Percentiles rank a stretch among this genome's conserved stretches.
phyloP scores from a whole-genome alignment of 2,329 filamentous ascomycete genomes.

The Fusarium sp. region DNA sequence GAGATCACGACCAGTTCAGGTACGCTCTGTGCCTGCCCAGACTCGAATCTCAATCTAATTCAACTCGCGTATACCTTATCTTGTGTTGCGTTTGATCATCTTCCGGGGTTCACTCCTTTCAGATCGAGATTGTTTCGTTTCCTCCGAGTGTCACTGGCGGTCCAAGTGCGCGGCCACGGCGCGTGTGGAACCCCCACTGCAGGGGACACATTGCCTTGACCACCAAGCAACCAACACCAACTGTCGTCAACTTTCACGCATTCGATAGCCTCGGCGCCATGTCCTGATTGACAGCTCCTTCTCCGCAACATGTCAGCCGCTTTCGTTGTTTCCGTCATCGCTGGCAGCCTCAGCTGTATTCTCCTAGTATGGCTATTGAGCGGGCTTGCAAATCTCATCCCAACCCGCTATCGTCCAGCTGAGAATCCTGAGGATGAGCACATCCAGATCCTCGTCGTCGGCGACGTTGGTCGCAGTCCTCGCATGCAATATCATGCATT shows the following conservation, averaged over 20 bases:
- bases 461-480: conserved; percentile 94
- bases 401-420: conserved; percentile 50
- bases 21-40: background rate
- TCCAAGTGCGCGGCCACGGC: conserved; percentile 3
- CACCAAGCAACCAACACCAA: conserved; percentile 4
- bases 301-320: conserved; percentile 35
- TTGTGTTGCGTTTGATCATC: conserved; percentile 28
- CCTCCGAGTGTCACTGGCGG: conserved; percentile 17
- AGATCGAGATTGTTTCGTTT: conserved; percentile 21
- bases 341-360: conserved; percentile 49
- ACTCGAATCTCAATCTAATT: background rate
- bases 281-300: conserved; percentile 14
- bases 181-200: conserved; percentile 30
- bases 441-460: conserved; percentile 88
- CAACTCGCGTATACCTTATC: conserved; percentile 1
- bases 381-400: conserved; percentile 42
- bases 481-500: conserved; percentile 99
- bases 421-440: conserved; percentile 52
- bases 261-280: conserved; percentile 20
- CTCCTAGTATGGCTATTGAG: conserved; percentile 41
- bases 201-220: conserved; percentile 32
- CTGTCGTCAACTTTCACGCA: background rate
- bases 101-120: conserved; percentile 11
- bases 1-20: background rate
- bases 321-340: conserved; percentile 49